Evolutionary conservation across 1,139 yeast genomes (phyloP).

Genomic region (Diutina scorzettiae): DNA sequence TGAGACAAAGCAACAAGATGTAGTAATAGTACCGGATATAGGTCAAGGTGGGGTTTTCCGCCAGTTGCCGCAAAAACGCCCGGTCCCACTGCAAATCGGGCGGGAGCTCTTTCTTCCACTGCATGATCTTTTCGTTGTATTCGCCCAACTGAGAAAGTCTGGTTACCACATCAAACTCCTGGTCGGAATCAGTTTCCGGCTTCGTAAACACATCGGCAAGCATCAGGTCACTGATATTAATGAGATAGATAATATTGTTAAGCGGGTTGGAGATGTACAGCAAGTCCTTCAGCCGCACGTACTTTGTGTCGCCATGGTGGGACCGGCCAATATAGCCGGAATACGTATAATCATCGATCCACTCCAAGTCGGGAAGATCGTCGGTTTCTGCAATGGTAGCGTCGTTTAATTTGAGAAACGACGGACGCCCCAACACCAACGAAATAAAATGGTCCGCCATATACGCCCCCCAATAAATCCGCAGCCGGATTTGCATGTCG

Average conservation of each 20-base stretch:
- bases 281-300: slow-evolving; percentile 13
- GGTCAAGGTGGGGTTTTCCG: slow-evolving; percentile 38
- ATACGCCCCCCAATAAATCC: slow-evolving; percentile 60
- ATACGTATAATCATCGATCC: slow-evolving; percentile 39
- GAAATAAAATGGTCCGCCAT: slow-evolving; percentile 55
- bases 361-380: slow-evolving; percentile 47
- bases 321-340: slow-evolving; percentile 15
- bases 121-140: slow-evolving; percentile 36
- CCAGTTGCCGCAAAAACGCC: slow-evolving; percentile 26
- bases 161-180: slow-evolving; percentile 16
- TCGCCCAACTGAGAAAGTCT: slow-evolving; percentile 28
- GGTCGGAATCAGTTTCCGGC: slow-evolving; percentile 13
- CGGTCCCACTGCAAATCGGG: slow-evolving; percentile 40
- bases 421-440: slow-evolving; percentile 46
- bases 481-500: slow-evolving; percentile 43
- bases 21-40: slow-evolving; percentile 48
- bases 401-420: slow-evolving; percentile 42
- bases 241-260: slow-evolving; percentile 35
- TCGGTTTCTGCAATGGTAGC: slow-evolving; percentile 51
- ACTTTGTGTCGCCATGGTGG: slow-evolving; percentile 6
- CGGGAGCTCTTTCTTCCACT: slow-evolving; percentile 39
- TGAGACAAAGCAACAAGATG: slow-evolving; percentile 42
- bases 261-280: slow-evolving; percentile 37
- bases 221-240: slow-evolving; percentile 42
- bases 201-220: slow-evolving; percentile 42